Percentiles rank a stretch among this genome's conserved stretches.
Conservation (phyloP, 805 yeast genomes). For the Sugiyamaella americana region DNA sequence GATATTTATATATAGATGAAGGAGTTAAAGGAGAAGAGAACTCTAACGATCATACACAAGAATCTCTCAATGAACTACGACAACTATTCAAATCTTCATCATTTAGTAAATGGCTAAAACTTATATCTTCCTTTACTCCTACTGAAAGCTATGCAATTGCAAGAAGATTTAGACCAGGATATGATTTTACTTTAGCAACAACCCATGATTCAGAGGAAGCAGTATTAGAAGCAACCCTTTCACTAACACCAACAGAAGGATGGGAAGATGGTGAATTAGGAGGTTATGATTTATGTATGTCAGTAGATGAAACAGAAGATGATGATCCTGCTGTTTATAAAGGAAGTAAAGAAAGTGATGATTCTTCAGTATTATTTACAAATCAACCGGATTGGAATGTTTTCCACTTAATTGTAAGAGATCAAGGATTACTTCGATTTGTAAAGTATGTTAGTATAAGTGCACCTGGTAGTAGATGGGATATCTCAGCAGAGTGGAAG, state of each 20-base stretch:
- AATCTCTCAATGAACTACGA: conserved; percentile 46
- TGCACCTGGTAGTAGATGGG: conserved; percentile 94
- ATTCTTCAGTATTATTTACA: conserved; percentile 71
- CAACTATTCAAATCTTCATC: conserved; percentile 52
- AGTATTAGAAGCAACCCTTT: conserved; percentile 71
- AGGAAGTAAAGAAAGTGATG: conserved; percentile 56
- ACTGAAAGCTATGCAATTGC: conserved; percentile 62
- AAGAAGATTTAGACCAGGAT: conserved; percentile 91
- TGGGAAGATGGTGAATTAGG: conserved; percentile 90
- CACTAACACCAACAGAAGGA: conserved; percentile 71
- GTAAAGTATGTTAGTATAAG: conserved; percentile 83
- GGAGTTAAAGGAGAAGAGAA: conserved; percentile 18
- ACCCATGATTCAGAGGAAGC: conserved; percentile 39
- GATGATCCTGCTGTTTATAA: conserved; percentile 87
- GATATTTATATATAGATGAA: conserved; percentile 79
- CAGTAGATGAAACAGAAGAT: conserved; percentile 39
- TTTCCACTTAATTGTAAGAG: conserved; percentile 70
- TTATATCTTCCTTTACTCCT: conserved; percentile 52
- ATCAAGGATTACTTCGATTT: conserved; percentile 80
- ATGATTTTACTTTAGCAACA: conserved; percentile 88
- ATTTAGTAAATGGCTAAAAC: conserved; percentile 63
- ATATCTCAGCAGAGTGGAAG: conserved; percentile 73
- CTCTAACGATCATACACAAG: conserved; percentile 12
- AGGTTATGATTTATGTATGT: conserved; percentile 90
- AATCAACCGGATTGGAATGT: conserved; percentile 81